Evolutionary conservation across 2,329 filamentous ascomycete species (phyloP), one percentile per base, ranked within the genome.

Genomic region (Paecilomyces sp.): DNA sequence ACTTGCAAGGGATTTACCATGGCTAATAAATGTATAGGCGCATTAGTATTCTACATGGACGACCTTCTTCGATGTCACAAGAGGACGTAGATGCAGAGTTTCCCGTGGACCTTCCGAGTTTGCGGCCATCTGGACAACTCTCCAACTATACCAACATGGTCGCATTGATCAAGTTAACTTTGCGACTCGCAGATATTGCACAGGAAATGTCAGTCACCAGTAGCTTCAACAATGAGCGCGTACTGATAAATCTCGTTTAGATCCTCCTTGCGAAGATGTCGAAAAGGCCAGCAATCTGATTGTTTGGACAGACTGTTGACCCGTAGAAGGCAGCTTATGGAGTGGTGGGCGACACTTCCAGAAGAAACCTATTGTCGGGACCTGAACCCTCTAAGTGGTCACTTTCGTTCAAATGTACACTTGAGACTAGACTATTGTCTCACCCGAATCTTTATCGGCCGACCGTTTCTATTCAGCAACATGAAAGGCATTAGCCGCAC

Each of bases 31-130:
- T 2, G 41, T 28, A 36, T 51, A 83, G 81, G 60, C 79, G 82
- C 53, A 80, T 85, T 33, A 80, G 81, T 50, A 83, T 83, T 55
- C 79, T 84, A 36, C 82, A 85, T 61, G 81, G 82, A 36, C 74
- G 83, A 6, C 82, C 83, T 6, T 72, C 78, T n/a, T 84, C 83
- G 2, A 79, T 85, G 50, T 74, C 79, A 2, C 77, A 78, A 41
- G 71, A 75, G 11, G 82, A 85, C 61, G 78, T 85, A 18, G 83
- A 85, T 63, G 81, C 79, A 2, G 80, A 82, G 24, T 69, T 82
- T 57, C 83, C 83, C 2, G 73, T 75, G 5, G 77, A 83, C 60
- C 71, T 77, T 33, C 74, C 77, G 1, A 76, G 77, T 11, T 69
- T 81, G 53, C 77, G 74, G 71, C 74, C 74, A 1, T 65, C 72